Percentiles rank a stretch among this genome's conserved stretches.
These are phyloP conservation scores for Penicillium sp. DNA, from an alignment of 2,329 filamentous ascomycete species.

Conservation along the genomic window DNA sequence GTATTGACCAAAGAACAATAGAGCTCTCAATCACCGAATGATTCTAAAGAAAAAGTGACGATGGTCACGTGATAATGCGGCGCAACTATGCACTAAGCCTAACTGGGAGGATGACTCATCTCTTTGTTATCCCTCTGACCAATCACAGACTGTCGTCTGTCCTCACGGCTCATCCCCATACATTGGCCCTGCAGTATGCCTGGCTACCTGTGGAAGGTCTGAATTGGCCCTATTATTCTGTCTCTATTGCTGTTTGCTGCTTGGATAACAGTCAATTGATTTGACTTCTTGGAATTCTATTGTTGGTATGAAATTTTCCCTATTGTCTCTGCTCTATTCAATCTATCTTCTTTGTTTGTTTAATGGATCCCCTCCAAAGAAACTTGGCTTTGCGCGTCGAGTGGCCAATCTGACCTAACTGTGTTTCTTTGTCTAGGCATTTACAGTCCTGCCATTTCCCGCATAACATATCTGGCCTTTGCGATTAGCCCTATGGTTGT, in stretches of 20 bases:
- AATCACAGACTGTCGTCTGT: conserved; percentile 34
- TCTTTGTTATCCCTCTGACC: conserved; percentile 6
- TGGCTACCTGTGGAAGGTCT: neutral
- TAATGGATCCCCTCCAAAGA: neutral
- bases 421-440: conserved; percentile 12
- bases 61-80: conserved; percentile 22
- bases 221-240: conserved; percentile 3
- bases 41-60: conserved; percentile 33
- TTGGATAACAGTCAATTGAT: conserved; percentile 9
- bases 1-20: conserved; percentile 13
- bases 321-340: neutral
- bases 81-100: neutral
- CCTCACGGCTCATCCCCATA: conserved; percentile 27
- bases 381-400: conserved; percentile 16
- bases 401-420: conserved; percentile 15
- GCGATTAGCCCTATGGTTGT: conserved; percentile 27
- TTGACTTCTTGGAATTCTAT: conserved; percentile 3
- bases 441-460: conserved; percentile 4
- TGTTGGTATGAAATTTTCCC: neutral
- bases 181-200: conserved; percentile 15
- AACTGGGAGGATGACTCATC: conserved; percentile 13
- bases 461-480: neutral
- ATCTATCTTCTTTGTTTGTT: neutral
- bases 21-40: conserved; percentile 5
- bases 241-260: conserved; percentile 3